Conservation (phyloP, 495 filamentous ascomycete genomes). For the Penicillium cinerascens region DNA sequence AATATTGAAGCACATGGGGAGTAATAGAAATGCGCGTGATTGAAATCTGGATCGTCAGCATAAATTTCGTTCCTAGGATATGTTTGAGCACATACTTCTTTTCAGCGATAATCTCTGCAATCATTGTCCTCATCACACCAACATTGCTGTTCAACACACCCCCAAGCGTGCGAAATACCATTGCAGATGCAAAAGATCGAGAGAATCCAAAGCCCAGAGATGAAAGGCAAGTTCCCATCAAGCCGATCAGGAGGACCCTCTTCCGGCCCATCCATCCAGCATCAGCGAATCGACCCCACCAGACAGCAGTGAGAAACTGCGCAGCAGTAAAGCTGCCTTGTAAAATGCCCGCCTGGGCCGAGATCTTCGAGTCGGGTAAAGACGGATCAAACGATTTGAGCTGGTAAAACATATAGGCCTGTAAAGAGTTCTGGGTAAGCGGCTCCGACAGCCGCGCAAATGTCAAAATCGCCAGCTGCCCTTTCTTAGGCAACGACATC, state of each 20-base stretch:
- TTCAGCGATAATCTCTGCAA: slow-evolving; percentile 71
- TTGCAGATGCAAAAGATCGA: slow-evolving; percentile 60
- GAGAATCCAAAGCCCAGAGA: slow-evolving; percentile 79
- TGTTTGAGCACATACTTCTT: slow-evolving; percentile 43
- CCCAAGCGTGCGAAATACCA: slow-evolving; percentile 68
- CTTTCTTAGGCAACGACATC: slow-evolving; percentile 66
- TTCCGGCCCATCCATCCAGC: slow-evolving; percentile 68
- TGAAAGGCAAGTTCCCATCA: slow-evolving; percentile 67
- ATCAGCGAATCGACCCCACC: slow-evolving; percentile 77
- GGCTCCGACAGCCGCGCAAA: slow-evolving; percentile 75
- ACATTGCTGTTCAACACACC: slow-evolving; percentile 79
- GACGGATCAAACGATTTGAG: slow-evolving; percentile 63
- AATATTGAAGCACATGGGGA: slow-evolving; percentile 76
- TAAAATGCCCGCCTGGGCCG: slow-evolving; percentile 70
- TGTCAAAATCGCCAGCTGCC: slow-evolving; percentile 71
- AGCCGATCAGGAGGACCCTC: slow-evolving; percentile 69
- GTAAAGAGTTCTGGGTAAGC: slow-evolving; percentile 71
- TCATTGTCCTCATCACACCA: slow-evolving; percentile 79
- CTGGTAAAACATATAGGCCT: slow-evolving; percentile 73
- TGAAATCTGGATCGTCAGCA: slow-evolving; percentile 49
- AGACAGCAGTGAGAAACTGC: slow-evolving; percentile 73
- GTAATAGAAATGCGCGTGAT: slow-evolving; percentile 70
- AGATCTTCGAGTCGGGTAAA: slow-evolving; percentile 63
- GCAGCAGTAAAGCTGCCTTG: slow-evolving; percentile 73
- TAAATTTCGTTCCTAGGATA: background rate